Percentiles rank a stretch among this genome's conserved stretches.
Conservation (phyloP, 768 basidiomycete species). For the Candolleomyces eurysporus region DNA sequence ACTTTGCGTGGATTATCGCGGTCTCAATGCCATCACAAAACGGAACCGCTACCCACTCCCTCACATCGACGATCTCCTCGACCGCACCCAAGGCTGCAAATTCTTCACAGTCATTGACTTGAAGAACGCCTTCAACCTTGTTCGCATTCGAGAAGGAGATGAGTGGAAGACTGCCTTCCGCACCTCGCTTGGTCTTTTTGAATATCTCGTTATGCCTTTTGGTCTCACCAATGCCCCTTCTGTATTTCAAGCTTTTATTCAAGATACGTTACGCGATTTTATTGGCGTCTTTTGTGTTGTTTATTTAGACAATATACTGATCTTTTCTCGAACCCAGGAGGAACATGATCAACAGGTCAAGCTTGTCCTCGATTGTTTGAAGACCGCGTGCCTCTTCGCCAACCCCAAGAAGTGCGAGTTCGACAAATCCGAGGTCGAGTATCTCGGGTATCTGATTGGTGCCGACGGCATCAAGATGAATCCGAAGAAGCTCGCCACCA, state of each 20-base stretch:
- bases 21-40: slow-evolving; percentile 26
- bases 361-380: slow-evolving; percentile 20
- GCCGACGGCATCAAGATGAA: slow-evolving; percentile 5
- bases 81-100: slow-evolving; percentile 5
- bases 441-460: slow-evolving; percentile 3
- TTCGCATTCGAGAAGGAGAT: slow-evolving; percentile 36
- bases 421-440: slow-evolving; percentile 2
- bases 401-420: slow-evolving; percentile 41
- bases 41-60: slow-evolving; percentile 2
- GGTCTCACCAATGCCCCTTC: slow-evolving; percentile 37
- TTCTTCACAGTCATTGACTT: slow-evolving; percentile 35
- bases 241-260: slow-evolving; percentile 41
- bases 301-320: slow-evolving; percentile 44
- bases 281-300: slow-evolving; percentile 38
- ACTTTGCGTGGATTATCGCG: slow-evolving; percentile 30
- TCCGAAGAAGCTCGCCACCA: slow-evolving; percentile 1
- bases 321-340: slow-evolving; percentile 22
- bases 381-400: slow-evolving; percentile 29
- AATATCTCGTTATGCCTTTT: slow-evolving; percentile 39
- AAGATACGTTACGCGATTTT: slow-evolving; percentile 35
- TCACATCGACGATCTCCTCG: slow-evolving; percentile 5
- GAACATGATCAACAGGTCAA: slow-evolving; percentile 9
- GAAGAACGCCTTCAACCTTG: slow-evolving; percentile 32
- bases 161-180: slow-evolving; percentile 45
- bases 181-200: slow-evolving; percentile 32